Percentiles rank a stretch among this genome's conserved stretches.
Evolutionary conservation across 1,284 basidiomycete species (phyloP).

Genomic region (Grifola frondosa): DNA sequence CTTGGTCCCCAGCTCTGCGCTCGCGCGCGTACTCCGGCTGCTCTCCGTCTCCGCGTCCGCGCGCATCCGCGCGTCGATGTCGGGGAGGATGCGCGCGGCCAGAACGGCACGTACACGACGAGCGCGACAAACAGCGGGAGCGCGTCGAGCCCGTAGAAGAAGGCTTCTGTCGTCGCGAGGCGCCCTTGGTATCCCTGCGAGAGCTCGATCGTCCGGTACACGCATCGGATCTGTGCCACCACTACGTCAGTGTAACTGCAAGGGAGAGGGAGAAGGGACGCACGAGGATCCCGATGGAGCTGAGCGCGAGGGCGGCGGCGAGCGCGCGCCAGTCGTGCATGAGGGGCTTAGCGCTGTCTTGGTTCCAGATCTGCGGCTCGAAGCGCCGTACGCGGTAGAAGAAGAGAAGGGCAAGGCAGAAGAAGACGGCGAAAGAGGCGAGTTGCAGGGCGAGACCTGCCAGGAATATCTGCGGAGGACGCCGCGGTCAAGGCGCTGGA

Average conservation of each 20-base stretch:
- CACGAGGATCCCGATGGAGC: slow-evolving; percentile 65
- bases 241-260: neutral
- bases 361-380: slow-evolving; percentile 47
- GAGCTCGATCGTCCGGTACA: slow-evolving; percentile 67
- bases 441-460: slow-evolving; percentile 64
- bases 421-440: slow-evolving; percentile 41
- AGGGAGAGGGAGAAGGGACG: neutral
- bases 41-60: too few species aligned
- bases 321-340: slow-evolving; percentile 61
- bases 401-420: slow-evolving; percentile 41
- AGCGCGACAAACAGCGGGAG: slow-evolving; percentile 64
- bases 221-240: slow-evolving; percentile 67
- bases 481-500: too few species aligned
- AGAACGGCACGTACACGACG: slow-evolving; percentile 52
- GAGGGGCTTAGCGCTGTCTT: slow-evolving; percentile 44
- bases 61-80: too few species aligned
- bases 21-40: too few species aligned
- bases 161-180: slow-evolving; percentile 51
- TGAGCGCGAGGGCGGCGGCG: slow-evolving; percentile 51
- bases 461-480: slow-evolving; percentile 66
- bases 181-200: slow-evolving; percentile 63
- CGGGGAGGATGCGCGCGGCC: slow-evolving; percentile 61
- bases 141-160: slow-evolving; percentile 70
- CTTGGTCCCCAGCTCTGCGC: too few species aligned
- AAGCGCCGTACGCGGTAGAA: slow-evolving; percentile 49